phyloP scores from a whole-genome alignment of 2,329 filamentous ascomycete species.

The Fusarium devonianum region DNA sequence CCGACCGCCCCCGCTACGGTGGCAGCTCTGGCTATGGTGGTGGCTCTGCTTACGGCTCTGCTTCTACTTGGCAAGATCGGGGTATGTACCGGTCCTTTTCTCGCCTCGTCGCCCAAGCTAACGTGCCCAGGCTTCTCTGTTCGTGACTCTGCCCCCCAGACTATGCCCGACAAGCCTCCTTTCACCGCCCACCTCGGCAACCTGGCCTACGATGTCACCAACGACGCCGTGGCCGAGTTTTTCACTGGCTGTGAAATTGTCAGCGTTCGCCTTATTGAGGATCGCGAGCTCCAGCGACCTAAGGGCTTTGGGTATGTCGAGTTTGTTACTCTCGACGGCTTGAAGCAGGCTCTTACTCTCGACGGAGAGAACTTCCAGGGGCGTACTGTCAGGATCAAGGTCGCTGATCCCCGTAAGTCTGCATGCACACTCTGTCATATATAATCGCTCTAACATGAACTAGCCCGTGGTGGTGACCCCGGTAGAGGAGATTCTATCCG shows the following conservation, averaged over 20 bases:
- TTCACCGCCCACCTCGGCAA: conserved; percentile 97
- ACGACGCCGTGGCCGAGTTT: conserved; percentile 83
- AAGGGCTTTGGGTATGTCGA: conserved; percentile 99
- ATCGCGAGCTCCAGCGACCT: conserved; percentile 89
- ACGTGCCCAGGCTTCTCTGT: conserved; percentile 58
- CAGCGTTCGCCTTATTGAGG: conserved; percentile 95
- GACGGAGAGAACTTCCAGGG: conserved; percentile 86
- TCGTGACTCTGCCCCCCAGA: conserved; percentile 77
- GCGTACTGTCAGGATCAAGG: conserved; percentile 88
- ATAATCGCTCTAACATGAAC: conserved; percentile 46
- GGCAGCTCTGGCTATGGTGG: too few species aligned
- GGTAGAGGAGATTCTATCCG: conserved; percentile 68
- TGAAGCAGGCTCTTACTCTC: conserved; percentile 87
- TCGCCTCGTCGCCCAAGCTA: conserved; percentile 20
- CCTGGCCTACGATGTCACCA: conserved; percentile 91
- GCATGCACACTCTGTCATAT: neutral
- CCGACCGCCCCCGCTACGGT: conserved; percentile 53
- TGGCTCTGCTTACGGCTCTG: too few species aligned
- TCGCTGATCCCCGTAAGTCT: conserved; percentile 92
- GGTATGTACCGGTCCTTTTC: conserved; percentile 44
- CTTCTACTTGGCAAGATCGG: conserved; percentile 53
- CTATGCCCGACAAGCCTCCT: conserved; percentile 86
- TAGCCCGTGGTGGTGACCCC: conserved; percentile 82
- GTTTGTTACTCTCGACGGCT: conserved; percentile 83
- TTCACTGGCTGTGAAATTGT: conserved; percentile 85